These are phyloP conservation scores for Pseudogymnoascus sp. DNA, from an alignment of 2,329 filamentous ascomycete species.

Conservation along the genomic window DNA sequence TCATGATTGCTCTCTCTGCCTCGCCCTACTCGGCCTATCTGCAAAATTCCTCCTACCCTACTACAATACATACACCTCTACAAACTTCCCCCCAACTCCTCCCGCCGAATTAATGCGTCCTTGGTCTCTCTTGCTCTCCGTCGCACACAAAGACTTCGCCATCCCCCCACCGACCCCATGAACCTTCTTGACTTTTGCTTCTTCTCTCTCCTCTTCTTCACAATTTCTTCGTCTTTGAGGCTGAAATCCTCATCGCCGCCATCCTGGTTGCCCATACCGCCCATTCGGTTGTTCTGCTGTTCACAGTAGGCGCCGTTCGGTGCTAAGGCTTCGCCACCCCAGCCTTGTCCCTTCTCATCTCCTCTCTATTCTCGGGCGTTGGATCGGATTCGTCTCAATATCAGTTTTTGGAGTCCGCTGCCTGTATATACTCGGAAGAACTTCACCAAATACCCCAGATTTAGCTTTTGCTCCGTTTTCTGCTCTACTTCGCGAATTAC, in stretches of 20 bases:
- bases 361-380: slow-evolving; percentile 13
- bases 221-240: slow-evolving; percentile 13
- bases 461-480: slow-evolving; percentile 10
- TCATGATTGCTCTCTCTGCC: background rate
- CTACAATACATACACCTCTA: background rate
- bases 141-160: slow-evolving; percentile 17
- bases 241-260: slow-evolving; percentile 14
- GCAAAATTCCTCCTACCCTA: background rate
- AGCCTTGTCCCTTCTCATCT: slow-evolving; percentile 23
- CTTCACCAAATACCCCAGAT: slow-evolving; percentile 14
- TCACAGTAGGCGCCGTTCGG: slow-evolving; percentile 19
- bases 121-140: slow-evolving; percentile 13
- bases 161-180: slow-evolving; percentile 15
- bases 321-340: slow-evolving; percentile 19
- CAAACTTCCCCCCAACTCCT: background rate
- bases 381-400: slow-evolving; percentile 6
- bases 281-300: slow-evolving; percentile 18
- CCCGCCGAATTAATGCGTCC: slow-evolving; percentile 13
- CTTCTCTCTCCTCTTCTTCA: slow-evolving; percentile 18
- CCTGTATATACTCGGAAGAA: slow-evolving; percentile 11
- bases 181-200: slow-evolving; percentile 14
- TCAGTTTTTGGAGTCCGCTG: slow-evolving; percentile 5
- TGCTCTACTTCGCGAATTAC: slow-evolving; percentile 15
- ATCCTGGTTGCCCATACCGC: slow-evolving; percentile 19
- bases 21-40: slow-evolving; percentile 1